A percentile compares a stretch with the other conserved stretches of the same genome.
phyloP scores from a whole-genome alignment of 306 rosid genomes.

The Prunus campanulata region DNA sequence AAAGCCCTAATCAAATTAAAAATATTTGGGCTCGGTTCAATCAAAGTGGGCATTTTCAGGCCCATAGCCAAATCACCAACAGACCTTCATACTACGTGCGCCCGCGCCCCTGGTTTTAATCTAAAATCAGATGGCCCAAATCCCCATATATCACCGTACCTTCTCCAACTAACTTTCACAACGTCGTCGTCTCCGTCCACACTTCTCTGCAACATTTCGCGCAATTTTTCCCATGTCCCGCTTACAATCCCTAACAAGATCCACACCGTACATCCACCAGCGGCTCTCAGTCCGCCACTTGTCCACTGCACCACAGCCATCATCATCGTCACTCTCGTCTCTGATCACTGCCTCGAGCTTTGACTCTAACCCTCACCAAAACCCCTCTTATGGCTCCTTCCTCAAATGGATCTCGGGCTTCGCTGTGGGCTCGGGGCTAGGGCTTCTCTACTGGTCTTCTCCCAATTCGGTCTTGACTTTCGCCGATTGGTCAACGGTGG shows the following conservation, averaged over 20 bases:
- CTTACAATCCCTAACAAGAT: constrained; percentile 42
- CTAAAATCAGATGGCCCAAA: not conserved
- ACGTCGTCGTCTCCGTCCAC: constrained; percentile 4
- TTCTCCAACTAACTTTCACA: not conserved
- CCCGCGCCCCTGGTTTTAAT: not conserved
- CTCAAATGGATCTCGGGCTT: constrained; percentile 45
- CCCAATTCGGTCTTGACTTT: constrained; percentile 12
- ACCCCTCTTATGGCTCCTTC: constrained; percentile 12
- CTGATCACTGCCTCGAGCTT: constrained; percentile 11
- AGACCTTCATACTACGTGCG: not conserved
- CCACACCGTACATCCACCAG: constrained; percentile 28
- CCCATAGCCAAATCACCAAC: not conserved
- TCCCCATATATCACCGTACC: not conserved
- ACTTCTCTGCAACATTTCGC: not conserved
- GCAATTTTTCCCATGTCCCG: constrained; percentile 31
- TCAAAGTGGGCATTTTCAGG: not conserved
- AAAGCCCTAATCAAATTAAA: not conserved
- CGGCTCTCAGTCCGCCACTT: constrained; percentile 26
- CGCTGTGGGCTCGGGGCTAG: constrained; percentile 42
- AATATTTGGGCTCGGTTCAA: not conserved
- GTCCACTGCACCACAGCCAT: constrained; percentile 19
- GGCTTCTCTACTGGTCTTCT: constrained; percentile 50
- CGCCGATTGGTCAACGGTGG: constrained; percentile 31
- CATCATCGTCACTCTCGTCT: constrained; percentile 24
- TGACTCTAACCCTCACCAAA: constrained; percentile 4